Percentiles rank a stretch among this genome's conserved stretches.
These are phyloP conservation scores for Suillus sp. DNA, from an alignment of 768 basidiomycete genomes.

Conservation along the genomic window DNA sequence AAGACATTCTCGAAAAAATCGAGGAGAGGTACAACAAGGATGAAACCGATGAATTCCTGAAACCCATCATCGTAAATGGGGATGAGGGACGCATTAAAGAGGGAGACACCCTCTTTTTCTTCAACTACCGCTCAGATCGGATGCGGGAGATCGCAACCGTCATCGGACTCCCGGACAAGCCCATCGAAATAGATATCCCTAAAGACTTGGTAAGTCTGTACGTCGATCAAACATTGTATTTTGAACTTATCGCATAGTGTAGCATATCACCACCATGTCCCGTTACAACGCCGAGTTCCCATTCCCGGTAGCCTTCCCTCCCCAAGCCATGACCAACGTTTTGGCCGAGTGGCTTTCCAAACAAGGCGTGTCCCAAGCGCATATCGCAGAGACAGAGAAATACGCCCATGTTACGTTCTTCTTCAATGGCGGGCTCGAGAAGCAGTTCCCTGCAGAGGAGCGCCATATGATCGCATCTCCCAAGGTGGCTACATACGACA, in stretches of 20 bases:
- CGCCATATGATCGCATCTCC: conserved; percentile 89
- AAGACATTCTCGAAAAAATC: conserved; percentile 62
- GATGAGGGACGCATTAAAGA: conserved; percentile 82
- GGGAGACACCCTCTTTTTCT: conserved; percentile 88
- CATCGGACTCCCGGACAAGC: conserved; percentile 80
- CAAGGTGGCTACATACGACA: conserved; percentile 93
- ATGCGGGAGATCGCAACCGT: conserved; percentile 90
- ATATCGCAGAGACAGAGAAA: conserved; percentile 98
- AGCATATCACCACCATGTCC: conserved; percentile 94
- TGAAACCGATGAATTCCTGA: conserved; percentile 93
- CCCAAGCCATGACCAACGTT: conserved; percentile 91
- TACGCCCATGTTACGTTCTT: conserved; percentile 98
- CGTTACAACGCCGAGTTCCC: conserved; percentile 90
- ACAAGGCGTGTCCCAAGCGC: conserved; percentile 80
- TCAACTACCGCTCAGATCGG: conserved; percentile 97
- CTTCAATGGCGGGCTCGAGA: conserved; percentile 96
- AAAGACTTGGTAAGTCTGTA: conserved; percentile 65
- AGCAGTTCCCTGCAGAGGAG: conserved; percentile 83
- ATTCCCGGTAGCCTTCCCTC: conserved; percentile 91
- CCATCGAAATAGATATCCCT: conserved; percentile 81
- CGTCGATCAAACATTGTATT: background rate
- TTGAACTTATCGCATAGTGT: conserved; percentile 8
- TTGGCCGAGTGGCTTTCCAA: conserved; percentile 89
- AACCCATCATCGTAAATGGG: conserved; percentile 88
- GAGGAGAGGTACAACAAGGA: conserved; percentile 80